Evolutionary conservation across 768 basidiomycete genomes (phyloP).

Genomic region (Boletus sp.): DNA sequence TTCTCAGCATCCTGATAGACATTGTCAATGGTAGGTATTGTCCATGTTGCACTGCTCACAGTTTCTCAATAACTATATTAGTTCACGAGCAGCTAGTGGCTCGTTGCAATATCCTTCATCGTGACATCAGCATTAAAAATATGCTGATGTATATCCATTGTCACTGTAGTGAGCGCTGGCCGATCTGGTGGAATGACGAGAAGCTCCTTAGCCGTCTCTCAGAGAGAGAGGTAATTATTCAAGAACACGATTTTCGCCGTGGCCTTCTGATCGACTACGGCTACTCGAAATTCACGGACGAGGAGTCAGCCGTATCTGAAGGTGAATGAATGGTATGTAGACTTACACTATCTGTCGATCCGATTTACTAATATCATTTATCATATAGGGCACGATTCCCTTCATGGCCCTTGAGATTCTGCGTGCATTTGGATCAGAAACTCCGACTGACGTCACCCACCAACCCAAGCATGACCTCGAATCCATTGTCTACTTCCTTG

Average conservation of each 20-base stretch:
- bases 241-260: not conserved
- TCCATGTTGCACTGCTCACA: not conserved
- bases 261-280: constrained; percentile 3
- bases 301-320: not conserved
- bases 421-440: not conserved
- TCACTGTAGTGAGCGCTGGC: not conserved
- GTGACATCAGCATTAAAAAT: not conserved
- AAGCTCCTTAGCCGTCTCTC: not conserved
- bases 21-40: not conserved
- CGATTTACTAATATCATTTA: not conserved
- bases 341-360: not conserved
- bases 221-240: not conserved
- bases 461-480: not conserved
- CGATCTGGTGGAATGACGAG: not conserved
- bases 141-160: not conserved
- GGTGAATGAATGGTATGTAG: not conserved
- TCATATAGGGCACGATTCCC: not conserved
- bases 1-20: not conserved
- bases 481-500: not conserved
- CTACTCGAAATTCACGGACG: not conserved
- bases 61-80: not conserved
- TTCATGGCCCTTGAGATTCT: constrained; percentile 1
- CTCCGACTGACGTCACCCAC: no score
- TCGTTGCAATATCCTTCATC: not conserved
- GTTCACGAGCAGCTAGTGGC: not conserved